phyloP scores from a whole-genome alignment of 192 early-diverging fungal species.

The Podila horticola region DNA sequence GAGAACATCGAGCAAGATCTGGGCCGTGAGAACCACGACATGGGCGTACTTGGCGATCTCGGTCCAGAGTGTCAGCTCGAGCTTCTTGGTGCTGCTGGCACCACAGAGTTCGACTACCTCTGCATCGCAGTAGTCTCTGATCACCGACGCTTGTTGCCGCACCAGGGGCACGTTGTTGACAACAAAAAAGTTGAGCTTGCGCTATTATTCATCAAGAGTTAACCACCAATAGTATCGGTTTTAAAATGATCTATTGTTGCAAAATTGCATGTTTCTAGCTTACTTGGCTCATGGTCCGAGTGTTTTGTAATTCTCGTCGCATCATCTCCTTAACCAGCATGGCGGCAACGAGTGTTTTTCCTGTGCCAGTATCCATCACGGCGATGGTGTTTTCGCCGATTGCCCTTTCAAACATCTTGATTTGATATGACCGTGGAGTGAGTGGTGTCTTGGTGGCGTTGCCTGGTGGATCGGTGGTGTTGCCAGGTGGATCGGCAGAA shows the following conservation, averaged over 20 bases:
- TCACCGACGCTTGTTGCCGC: conserved; percentile 84
- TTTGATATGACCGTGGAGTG: conserved; percentile 69
- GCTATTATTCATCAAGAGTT: conserved; percentile 17
- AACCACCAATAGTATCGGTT: background rate
- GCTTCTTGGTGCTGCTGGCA: conserved; percentile 71
- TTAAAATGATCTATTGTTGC: background rate
- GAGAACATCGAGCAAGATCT: conserved; percentile 84
- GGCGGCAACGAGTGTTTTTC: conserved; percentile 92
- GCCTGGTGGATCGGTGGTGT: too few species aligned
- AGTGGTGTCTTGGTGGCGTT: too few species aligned
- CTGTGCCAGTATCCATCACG: conserved; percentile 92
- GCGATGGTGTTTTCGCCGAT: conserved; percentile 81
- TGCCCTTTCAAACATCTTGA: conserved; percentile 77
- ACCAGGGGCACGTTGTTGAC: conserved; percentile 91
- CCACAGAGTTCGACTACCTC: conserved; percentile 75
- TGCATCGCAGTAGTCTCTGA: conserved; percentile 71
- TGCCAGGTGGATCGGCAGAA: too few species aligned
- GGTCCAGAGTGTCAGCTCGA: conserved; percentile 69
- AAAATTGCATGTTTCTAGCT: background rate
- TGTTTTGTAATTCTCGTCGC: conserved; percentile 42
- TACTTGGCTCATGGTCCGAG: conserved; percentile 9
- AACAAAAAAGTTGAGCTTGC: conserved; percentile 76
- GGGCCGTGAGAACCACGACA: conserved; percentile 90
- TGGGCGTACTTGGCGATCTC: conserved; percentile 64
- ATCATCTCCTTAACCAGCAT: conserved; percentile 86